A percentile compares a stretch with the other conserved stretches of the same genome.
phyloP scores from a whole-genome alignment of 192 early-diverging fungal genomes.

The Backusella liffmaniae region DNA sequence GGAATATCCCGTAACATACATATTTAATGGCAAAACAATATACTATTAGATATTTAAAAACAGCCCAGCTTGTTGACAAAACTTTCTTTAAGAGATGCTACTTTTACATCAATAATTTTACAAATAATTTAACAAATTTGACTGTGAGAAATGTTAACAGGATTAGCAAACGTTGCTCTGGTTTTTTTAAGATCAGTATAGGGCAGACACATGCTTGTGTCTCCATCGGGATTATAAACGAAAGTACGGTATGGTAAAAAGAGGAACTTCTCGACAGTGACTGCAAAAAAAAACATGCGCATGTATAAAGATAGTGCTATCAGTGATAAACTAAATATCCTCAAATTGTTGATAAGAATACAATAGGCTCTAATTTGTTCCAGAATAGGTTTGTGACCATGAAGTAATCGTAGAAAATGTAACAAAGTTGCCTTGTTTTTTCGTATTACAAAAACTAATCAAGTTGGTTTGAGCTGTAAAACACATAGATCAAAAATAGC shows the following conservation, averaged over 20 bases:
- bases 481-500: neutral
- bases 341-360: neutral
- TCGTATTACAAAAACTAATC: neutral
- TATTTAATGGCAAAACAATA: neutral
- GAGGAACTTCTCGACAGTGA: neutral
- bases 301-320: neutral
- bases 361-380: constrained; percentile 1
- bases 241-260: neutral
- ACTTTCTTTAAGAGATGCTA: neutral
- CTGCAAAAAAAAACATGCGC: neutral
- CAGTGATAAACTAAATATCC: constrained; percentile 3
- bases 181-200: neutral
- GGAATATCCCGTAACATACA: neutral
- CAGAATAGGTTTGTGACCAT: constrained; percentile 7
- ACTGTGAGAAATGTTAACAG: neutral
- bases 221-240: neutral
- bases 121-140: neutral
- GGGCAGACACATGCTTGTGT: neutral
- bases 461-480: neutral
- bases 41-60: neutral
- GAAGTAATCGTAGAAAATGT: neutral
- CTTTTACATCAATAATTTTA: neutral
- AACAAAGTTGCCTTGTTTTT: neutral
- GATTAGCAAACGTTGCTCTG: neutral
- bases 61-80: neutral